phyloP scores from a whole-genome alignment of 768 basidiomycete genomes.

The Russula compacta region DNA sequence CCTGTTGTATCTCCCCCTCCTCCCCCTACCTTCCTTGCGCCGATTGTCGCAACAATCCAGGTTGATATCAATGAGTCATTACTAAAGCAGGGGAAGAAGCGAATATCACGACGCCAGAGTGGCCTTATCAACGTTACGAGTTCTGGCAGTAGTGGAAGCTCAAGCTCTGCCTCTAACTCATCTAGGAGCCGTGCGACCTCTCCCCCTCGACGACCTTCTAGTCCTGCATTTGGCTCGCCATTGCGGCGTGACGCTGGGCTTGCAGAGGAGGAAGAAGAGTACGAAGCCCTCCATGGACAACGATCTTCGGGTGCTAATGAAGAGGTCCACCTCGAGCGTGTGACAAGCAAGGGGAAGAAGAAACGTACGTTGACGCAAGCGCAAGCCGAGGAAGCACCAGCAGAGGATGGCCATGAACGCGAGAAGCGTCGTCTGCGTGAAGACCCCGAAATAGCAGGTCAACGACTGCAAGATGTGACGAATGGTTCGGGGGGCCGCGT shows the following conservation, averaged over 20 bases:
- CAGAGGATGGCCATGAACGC: conserved; percentile 25
- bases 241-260: conserved; percentile 44
- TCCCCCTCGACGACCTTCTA: conserved; percentile 46
- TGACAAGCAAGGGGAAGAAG: conserved; percentile 41
- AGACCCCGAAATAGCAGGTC: conserved; percentile 31
- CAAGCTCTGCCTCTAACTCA: conserved; percentile 27
- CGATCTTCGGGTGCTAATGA: conserved; percentile 29
- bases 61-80: conserved; percentile 28
- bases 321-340: conserved; percentile 31
- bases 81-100: conserved; percentile 28
- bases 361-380: conserved; percentile 36
- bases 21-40: conserved; percentile 20
- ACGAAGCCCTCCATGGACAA: conserved; percentile 27
- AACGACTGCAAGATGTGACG: conserved; percentile 56
- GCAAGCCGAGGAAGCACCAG: conserved; percentile 23
- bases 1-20: conserved; percentile 35
- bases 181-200: conserved; percentile 28
- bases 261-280: conserved; percentile 49
- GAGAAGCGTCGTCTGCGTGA: conserved; percentile 31
- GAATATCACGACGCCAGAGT: conserved; percentile 35
- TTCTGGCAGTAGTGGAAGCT: conserved; percentile 12
- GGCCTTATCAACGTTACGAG: conserved; percentile 40
- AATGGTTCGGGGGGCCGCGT: conserved; percentile 40
- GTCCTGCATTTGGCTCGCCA: conserved; percentile 62
- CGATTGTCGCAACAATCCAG: conserved; percentile 21